Base-by-base conservation (phyloP, 805 yeast genomes). In the Monosporozyma solicola region DNA sequence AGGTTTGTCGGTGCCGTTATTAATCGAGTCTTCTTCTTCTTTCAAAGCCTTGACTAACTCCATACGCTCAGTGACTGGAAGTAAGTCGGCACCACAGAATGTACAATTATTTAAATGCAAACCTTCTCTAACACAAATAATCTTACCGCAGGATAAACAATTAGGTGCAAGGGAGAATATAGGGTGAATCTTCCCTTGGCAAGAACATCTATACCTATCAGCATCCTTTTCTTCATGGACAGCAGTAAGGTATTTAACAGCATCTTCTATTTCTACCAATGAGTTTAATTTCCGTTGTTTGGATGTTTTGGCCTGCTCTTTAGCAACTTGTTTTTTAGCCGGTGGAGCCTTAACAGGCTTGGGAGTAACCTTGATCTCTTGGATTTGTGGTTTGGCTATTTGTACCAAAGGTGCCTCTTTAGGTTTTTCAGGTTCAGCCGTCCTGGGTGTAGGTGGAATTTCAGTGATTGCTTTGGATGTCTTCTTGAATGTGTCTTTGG, bases 81-180 rank as follows among this genome's bases (percentile, higher is more conserved):
- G 73, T 44, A 94, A 69, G 35, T 82, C 85, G 27, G 75, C 65
- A 0, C 89, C 87, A 71, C 99, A 94, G 56, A 71, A 85, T 2
- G 94, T 78, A 63, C 99, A 94, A 3, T 94, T 94, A 55, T 91
- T 94, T 25, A 88, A 72, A 54, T 67, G 62, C 11, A 68, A 53
- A 0, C 98, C 98, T 64, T 94, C 98, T 59, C 83, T 84, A 3
- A 78, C 76, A 72, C 99, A 94, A 2, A 94, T 87, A 44, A 94
- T 87, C 67, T 90, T 87, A 10, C 99, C 99, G 67, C 99, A 94
- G 55, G 85, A 83, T 43, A 94, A 70, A 62, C 99, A 94, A 65
- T 94, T 94, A 0, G 99, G 98, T 2, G 95, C 94, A 57, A 85
- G 78, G 53, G 87, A 95, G 57, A 89, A 85, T 32, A 94, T 70